Percentiles rank a stretch among this genome's conserved stretches.
These are phyloP conservation scores for Tuctoria greenei DNA, from an alignment of 176 grass and related monocot genomes.

Conservation along the genomic window DNA sequence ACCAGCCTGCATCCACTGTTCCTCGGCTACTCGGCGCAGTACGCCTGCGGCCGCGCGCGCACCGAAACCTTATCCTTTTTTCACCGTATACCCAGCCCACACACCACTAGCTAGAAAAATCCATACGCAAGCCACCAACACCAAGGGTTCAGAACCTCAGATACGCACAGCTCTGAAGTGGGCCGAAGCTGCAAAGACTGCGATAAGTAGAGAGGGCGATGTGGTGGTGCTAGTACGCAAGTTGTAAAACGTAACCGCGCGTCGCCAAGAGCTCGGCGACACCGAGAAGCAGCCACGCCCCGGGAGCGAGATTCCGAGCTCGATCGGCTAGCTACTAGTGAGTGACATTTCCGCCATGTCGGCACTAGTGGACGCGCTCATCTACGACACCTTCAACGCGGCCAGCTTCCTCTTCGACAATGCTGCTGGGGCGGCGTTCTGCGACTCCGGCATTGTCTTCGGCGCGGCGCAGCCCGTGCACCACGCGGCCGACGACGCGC, in stretches of 20 bases:
- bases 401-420: constrained; percentile 53
- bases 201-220: constrained; percentile 32
- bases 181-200: constrained; percentile 8
- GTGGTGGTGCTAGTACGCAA: not conserved
- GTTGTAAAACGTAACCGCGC: not conserved
- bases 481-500: not conserved
- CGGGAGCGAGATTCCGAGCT: not conserved
- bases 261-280: constrained; percentile 47
- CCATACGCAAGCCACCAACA: constrained; percentile 43
- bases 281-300: constrained; percentile 28
- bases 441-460: constrained; percentile 26
- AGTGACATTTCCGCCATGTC: constrained; percentile 34
- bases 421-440: constrained; percentile 18
- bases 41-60: not conserved
- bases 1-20: constrained; percentile 16
- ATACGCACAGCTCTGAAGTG: constrained; percentile 5
- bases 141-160: constrained; percentile 24
- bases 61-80: constrained; percentile 43
- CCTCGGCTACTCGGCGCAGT: not conserved
- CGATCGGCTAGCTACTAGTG: not conserved
- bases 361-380: constrained; percentile 52
- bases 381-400: constrained; percentile 71
- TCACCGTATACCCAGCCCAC: constrained; percentile 32
- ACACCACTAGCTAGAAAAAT: constrained; percentile 28
- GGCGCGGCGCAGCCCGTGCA: not conserved